phyloP scores from a whole-genome alignment of 2,329 filamentous ascomycete species.

The Cordyceps cateniannulata region DNA sequence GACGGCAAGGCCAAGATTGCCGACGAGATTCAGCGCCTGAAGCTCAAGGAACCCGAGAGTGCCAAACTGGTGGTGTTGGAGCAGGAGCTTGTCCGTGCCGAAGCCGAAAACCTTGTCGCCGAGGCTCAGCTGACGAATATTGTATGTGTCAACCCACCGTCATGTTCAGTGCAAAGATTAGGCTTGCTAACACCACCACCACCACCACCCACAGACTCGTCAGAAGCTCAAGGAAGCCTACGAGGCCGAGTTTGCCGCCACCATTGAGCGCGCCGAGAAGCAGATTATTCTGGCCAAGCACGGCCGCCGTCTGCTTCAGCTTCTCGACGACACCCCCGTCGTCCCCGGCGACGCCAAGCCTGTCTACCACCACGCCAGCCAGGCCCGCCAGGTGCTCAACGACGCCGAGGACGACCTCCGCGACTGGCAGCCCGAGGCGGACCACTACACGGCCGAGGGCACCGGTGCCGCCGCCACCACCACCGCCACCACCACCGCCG shows the following conservation, averaged over 20 bases:
- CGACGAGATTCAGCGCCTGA: constrained; percentile 87
- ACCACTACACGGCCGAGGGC: constrained; percentile 19
- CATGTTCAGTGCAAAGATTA: not conserved
- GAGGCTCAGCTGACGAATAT: constrained; percentile 96
- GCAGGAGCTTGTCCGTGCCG: constrained; percentile 91
- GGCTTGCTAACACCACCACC: not conserved
- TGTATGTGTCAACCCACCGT: constrained; percentile 43
- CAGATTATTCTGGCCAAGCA: constrained; percentile 91
- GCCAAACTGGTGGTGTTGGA: constrained; percentile 77
- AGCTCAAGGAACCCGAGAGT: constrained; percentile 85
- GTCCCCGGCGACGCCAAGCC: constrained; percentile 74
- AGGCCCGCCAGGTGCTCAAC: constrained; percentile 79
- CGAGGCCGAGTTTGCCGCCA: constrained; percentile 77
- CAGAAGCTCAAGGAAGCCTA: constrained; percentile 96
- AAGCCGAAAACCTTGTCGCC: constrained; percentile 92
- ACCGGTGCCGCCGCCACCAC: not conserved
- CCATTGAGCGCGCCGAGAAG: constrained; percentile 95
- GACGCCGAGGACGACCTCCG: constrained; percentile 86
- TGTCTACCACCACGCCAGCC: constrained; percentile 58
- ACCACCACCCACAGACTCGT: constrained; percentile 56
- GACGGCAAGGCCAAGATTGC: constrained; percentile 82
- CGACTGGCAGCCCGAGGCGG: constrained; percentile 55
- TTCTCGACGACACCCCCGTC: constrained; percentile 84
- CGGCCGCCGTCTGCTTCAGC: constrained; percentile 73
- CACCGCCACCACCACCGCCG: not conserved